Percentiles rank a stretch among this genome's conserved stretches.
Conservation (phyloP, 1,284 basidiomycete genomes). For the Malassezia psittaci region DNA sequence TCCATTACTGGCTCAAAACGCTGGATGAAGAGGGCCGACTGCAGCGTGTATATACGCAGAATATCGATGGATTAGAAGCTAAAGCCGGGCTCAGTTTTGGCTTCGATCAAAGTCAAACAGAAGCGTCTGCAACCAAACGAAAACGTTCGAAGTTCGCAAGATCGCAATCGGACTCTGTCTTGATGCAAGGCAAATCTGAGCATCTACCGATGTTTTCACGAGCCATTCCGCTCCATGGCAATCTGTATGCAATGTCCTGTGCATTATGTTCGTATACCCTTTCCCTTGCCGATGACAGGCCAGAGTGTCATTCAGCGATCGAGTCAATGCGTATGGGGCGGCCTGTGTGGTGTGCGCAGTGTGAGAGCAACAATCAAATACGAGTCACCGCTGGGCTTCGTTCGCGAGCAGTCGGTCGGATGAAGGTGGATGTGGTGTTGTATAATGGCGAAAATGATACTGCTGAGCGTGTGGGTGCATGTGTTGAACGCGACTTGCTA, state of each 20-base stretch:
- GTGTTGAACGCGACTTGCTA: slow-evolving; percentile 41
- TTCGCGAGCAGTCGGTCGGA: slow-evolving; percentile 65
- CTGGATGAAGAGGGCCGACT: slow-evolving; percentile 74
- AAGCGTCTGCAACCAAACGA: slow-evolving; percentile 2
- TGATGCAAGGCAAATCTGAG: slow-evolving; percentile 22
- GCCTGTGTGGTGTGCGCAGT: slow-evolving; percentile 69
- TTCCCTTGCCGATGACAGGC: slow-evolving; percentile 19
- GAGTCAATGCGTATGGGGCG: slow-evolving; percentile 51
- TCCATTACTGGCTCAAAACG: slow-evolving; percentile 76
- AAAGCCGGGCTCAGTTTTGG: slow-evolving; percentile 58
- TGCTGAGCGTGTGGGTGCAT: slow-evolving; percentile 62
- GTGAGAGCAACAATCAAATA: slow-evolving; percentile 60
- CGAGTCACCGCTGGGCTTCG: slow-evolving; percentile 69
- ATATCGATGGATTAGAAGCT: slow-evolving; percentile 84
- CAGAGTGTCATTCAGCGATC: slow-evolving; percentile 25
- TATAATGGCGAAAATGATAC: slow-evolving; percentile 80
- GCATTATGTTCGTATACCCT: slow-evolving; percentile 61
- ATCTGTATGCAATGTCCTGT: slow-evolving; percentile 68
- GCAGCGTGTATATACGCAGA: slow-evolving; percentile 82
- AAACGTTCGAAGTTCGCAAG: slow-evolving; percentile 11
- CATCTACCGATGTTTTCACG: slow-evolving; percentile 52
- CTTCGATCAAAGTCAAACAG: slow-evolving; percentile 20
- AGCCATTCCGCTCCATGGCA: slow-evolving; percentile 82
- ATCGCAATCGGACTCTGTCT: slow-evolving; percentile 34
- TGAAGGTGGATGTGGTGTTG: slow-evolving; percentile 77